Evolutionary conservation across 495 filamentous ascomycete species (phyloP).

Genomic region (Penicillium verhagenii): DNA sequence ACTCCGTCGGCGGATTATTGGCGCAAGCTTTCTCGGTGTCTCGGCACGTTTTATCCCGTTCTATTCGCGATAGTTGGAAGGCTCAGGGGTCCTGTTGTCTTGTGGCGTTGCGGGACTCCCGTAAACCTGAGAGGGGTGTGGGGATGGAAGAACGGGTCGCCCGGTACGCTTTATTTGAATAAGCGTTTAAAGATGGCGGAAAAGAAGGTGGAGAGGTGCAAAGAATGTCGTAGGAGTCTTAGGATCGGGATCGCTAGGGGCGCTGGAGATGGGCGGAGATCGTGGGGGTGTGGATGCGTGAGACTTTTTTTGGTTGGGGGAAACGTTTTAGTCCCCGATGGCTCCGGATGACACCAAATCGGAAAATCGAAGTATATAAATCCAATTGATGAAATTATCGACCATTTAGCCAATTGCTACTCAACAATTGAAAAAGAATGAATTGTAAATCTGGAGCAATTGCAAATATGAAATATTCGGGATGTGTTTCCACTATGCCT

Average conservation of each 20-base stretch:
- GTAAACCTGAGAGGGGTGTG: background rate
- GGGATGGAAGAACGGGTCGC: background rate
- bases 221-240: background rate
- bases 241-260: background rate
- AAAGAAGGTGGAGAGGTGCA: background rate
- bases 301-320: background rate
- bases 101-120: constrained; percentile 2
- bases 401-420: no score
- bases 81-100: background rate
- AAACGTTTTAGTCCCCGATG: background rate
- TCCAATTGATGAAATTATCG: no score
- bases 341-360: background rate
- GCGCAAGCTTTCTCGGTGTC: background rate
- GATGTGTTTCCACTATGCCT: no score
- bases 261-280: no score
- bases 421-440: no score
- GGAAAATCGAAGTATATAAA: background rate
- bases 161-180: background rate
- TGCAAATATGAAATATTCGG: no score
- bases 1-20: background rate
- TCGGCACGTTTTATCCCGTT: background rate
- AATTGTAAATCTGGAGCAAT: no score
- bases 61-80: background rate
- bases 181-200: background rate
- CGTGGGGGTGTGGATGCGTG: background rate